Evolutionary conservation across 2,329 filamentous ascomycete species (phyloP).

Genomic region (Blastomyces emzantsi): DNA sequence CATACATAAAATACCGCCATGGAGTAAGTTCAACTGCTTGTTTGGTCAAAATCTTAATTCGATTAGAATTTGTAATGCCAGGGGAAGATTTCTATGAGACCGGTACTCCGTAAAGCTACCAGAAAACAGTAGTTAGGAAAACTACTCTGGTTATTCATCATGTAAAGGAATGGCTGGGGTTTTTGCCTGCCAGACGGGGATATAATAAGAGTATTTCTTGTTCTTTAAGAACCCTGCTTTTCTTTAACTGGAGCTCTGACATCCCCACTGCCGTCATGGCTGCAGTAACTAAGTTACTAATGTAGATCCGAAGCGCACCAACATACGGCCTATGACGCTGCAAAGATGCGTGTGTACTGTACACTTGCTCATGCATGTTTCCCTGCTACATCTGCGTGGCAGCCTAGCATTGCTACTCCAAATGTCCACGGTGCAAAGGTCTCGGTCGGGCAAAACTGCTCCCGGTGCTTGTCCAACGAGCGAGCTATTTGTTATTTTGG

Average conservation of each 20-base stretch:
- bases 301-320: neutral
- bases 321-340: neutral
- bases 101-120: no score
- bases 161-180: no score
- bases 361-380: neutral
- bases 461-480: neutral
- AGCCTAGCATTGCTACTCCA: neutral
- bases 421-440: neutral
- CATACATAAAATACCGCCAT: no score
- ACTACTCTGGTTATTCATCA: no score
- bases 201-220: neutral
- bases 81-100: no score
- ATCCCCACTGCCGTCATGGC: neutral
- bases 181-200: no score
- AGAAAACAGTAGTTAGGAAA: no score
- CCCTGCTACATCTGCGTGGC: neutral
- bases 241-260: neutral
- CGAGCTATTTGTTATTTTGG: neutral
- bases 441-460: neutral
- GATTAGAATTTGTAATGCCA: no score
- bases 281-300: no score
- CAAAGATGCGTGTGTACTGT: neutral
- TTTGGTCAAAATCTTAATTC: no score
- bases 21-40: no score
- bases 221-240: neutral